These are phyloP conservation scores for Paramecium pentaurelia DNA, from an alignment of 73 alveolate genomes.

Conservation along the genomic window DNA sequence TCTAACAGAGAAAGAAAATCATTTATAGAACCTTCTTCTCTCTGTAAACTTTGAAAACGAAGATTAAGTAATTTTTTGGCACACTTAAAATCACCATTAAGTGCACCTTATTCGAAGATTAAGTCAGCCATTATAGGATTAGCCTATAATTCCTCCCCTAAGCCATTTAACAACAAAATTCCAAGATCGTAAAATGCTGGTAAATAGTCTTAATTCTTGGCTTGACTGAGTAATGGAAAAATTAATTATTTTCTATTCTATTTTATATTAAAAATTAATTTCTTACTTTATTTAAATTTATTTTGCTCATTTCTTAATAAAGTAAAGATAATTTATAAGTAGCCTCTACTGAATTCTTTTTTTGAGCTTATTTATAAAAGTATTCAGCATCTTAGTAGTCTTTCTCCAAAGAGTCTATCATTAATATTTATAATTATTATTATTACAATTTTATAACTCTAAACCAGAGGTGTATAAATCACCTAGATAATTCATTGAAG, in stretches of 20 bases:
- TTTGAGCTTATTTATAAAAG: neutral
- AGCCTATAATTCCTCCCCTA: neutral
- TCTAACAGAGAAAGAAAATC: neutral
- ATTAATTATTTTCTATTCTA: neutral
- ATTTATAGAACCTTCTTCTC: neutral
- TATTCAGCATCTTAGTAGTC: neutral
- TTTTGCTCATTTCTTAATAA: neutral
- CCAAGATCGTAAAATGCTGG: conserved; percentile 48
- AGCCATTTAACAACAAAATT: neutral
- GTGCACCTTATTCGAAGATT: conserved; percentile 29
- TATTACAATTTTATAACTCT: neutral
- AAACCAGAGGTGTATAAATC: neutral
- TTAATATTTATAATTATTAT: neutral
- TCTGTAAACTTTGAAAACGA: neutral
- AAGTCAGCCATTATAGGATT: conserved; percentile 15
- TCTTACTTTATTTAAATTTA: neutral
- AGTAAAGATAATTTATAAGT: neutral
- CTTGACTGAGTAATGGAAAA: neutral
- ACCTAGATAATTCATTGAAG: neutral
- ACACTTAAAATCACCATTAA: neutral
- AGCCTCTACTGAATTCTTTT: conserved; percentile 13
- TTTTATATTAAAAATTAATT: too few species aligned
- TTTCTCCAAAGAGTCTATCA: neutral
- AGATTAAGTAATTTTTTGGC: neutral
- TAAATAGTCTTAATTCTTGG: conserved; percentile 24